A percentile compares a stretch with the other conserved stretches of the same genome.
Evolutionary conservation across 139 green algal species (phyloP).

Genomic region (Nannochloris sp.): DNA sequence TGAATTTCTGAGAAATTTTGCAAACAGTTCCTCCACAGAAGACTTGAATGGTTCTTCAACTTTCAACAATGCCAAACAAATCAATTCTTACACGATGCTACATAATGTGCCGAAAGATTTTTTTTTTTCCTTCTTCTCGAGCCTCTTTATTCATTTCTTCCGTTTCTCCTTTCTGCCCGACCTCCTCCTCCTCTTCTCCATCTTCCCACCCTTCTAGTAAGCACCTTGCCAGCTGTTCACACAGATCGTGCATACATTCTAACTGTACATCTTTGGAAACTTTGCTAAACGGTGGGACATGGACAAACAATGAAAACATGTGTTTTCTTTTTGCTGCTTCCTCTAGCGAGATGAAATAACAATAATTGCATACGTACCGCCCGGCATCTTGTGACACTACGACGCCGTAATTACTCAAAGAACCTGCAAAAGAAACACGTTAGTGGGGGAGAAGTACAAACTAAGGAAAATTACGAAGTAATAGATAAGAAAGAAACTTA

Average conservation of each 20-base stretch:
- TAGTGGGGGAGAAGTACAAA: background rate
- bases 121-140: too few species aligned
- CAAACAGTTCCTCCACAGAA: too few species aligned
- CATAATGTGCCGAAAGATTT: too few species aligned
- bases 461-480: too few species aligned
- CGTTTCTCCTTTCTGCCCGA: too few species aligned
- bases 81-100: too few species aligned
- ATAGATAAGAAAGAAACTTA: background rate
- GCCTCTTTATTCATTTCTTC: too few species aligned
- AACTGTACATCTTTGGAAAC: slow-evolving; percentile 17
- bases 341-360: slow-evolving; percentile 13
- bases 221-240: background rate
- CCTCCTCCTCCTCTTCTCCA: background rate
- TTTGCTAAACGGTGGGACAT: slow-evolving; percentile 38
- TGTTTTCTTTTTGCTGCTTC: background rate
- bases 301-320: slow-evolving; percentile 42
- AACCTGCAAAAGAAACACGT: background rate
- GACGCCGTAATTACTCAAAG: background rate
- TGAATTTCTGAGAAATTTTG: too few species aligned
- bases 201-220: background rate
- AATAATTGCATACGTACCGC: slow-evolving; percentile 44
- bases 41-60: too few species aligned
- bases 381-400: slow-evolving; percentile 23
- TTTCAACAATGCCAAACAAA: too few species aligned
- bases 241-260: slow-evolving; percentile 1